Percentiles rank a stretch among this genome's conserved stretches.
Evolutionary conservation across 352 stramenopile species (phyloP).

Genomic region (Globisporangium cystogenes): DNA sequence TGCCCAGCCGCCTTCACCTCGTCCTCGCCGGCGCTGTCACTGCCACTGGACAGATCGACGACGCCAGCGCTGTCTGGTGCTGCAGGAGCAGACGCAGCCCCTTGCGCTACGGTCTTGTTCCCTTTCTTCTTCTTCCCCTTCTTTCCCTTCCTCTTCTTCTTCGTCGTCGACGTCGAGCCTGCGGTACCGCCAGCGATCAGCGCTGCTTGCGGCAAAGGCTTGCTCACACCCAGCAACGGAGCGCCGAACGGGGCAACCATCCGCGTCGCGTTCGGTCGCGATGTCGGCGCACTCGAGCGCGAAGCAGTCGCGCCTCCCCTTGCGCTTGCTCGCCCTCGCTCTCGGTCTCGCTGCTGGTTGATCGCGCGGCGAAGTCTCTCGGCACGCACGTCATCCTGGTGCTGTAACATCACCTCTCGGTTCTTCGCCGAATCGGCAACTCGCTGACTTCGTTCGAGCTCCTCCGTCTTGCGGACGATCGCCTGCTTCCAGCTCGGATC

Average conservation of each 20-base stretch:
- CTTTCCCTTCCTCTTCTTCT: slow-evolving; percentile 13
- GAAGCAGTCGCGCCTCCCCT: too few relatives aligned
- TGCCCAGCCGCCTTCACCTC: background rate
- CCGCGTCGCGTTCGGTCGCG: background rate
- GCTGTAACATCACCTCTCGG: background rate
- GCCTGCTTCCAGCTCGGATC: slow-evolving; percentile 8
- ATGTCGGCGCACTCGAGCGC: too few relatives aligned
- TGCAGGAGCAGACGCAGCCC: too few relatives aligned
- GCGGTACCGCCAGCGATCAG: background rate
- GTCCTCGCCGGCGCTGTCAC: slow-evolving; percentile 1
- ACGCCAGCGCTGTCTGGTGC: background rate
- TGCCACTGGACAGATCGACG: background rate
- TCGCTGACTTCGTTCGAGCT: background rate
- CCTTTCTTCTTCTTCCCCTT: slow-evolving; percentile 1
- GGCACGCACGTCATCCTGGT: slow-evolving; percentile 1
- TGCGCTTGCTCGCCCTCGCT: background rate
- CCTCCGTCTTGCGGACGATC: slow-evolving; percentile 7
- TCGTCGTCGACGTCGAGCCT: slow-evolving; percentile 14
- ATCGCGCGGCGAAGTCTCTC: background rate
- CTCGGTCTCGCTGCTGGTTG: slow-evolving; percentile 2
- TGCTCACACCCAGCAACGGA: background rate
- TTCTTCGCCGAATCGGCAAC: background rate
- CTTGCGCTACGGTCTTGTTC: too few relatives aligned
- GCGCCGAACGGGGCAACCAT: background rate
- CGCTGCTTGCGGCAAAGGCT: background rate